Evolutionary conservation across 2,329 filamentous ascomycete species (phyloP).

Genomic region (Blastomyces percursus): DNA sequence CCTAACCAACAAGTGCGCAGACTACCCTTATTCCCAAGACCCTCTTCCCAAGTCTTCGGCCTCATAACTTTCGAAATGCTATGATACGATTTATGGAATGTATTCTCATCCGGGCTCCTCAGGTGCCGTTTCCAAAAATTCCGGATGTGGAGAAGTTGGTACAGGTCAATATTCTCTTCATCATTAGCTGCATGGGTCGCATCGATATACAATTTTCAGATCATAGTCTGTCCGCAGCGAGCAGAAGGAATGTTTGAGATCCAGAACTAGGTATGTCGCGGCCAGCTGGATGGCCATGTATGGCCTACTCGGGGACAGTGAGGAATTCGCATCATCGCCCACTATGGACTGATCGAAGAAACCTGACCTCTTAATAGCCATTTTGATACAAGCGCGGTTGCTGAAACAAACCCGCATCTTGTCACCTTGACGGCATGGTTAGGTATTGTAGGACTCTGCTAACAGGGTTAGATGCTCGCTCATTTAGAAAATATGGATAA

Average conservation of each 20-base stretch:
- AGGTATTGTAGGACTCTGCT: slow-evolving; percentile 2
- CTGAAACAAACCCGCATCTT: not conserved
- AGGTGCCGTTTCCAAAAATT: slow-evolving; percentile 36
- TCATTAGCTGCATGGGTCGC: slow-evolving; percentile 12
- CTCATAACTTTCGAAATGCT: slow-evolving; percentile 13
- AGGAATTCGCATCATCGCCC: slow-evolving; percentile 16
- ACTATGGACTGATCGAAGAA: slow-evolving; percentile 20
- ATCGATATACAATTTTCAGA: slow-evolving; percentile 22
- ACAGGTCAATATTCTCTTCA: slow-evolving; percentile 19
- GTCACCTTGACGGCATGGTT: not conserved
- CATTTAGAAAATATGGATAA: not conserved
- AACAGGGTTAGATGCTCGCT: not conserved
- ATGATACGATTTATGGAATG: slow-evolving; percentile 19
- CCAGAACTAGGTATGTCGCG: slow-evolving; percentile 27
- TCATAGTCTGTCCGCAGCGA: slow-evolving; percentile 25
- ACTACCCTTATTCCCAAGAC: slow-evolving; percentile 5
- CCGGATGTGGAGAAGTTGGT: slow-evolving; percentile 28
- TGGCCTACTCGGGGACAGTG: slow-evolving; percentile 7
- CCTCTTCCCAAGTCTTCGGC: slow-evolving; percentile 16
- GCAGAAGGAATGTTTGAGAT: slow-evolving; percentile 16
- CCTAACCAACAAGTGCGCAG: slow-evolving; percentile 24
- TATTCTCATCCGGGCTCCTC: slow-evolving; percentile 20
- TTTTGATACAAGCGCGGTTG: slow-evolving; percentile 10
- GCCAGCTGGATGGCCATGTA: slow-evolving; percentile 20
- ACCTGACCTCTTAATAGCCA: slow-evolving; percentile 13